phyloP scores from a whole-genome alignment of 2,329 filamentous ascomycete genomes.

The Rhinocladiella similis region DNA sequence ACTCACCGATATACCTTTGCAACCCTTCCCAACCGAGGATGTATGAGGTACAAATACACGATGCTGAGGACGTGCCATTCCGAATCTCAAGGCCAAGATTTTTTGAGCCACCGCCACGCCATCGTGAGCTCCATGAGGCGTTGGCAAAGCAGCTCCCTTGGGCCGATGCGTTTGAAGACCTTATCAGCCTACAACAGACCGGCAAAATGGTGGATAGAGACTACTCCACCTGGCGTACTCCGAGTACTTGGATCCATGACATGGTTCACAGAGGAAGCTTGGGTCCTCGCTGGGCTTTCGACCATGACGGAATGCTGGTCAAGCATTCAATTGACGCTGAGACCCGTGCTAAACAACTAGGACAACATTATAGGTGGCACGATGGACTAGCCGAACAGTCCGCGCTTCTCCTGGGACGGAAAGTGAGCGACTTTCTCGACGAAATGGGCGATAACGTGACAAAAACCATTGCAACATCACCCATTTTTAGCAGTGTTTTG shows the following conservation, averaged over 20 bases:
- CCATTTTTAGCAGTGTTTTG: conserved; percentile 16
- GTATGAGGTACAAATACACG: conserved; percentile 22
- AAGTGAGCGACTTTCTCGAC: conserved; percentile 5
- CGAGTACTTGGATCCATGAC: conserved; percentile 42
- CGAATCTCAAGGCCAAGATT: conserved; percentile 22
- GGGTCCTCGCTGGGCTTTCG: conserved; percentile 39
- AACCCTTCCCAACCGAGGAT: conserved; percentile 22
- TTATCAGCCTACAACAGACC: conserved; percentile 51
- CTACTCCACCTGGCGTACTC: conserved; percentile 26
- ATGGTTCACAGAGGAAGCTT: conserved; percentile 44
- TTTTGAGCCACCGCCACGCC: conserved; percentile 22
- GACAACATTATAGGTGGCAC: neutral
- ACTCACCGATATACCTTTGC: conserved; percentile 51
- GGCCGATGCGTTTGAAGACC: conserved; percentile 61
- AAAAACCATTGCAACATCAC: conserved; percentile 13
- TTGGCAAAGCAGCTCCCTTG: conserved; percentile 45
- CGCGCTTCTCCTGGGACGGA: neutral
- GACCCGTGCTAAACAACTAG: no score
- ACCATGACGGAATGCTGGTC: conserved; percentile 18
- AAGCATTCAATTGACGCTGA: conserved; percentile 3
- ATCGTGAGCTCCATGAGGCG: conserved; percentile 34
- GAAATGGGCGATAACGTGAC: conserved; percentile 13
- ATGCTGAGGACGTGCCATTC: conserved; percentile 18
- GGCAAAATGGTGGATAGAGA: conserved; percentile 42
- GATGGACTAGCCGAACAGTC: neutral